These are phyloP conservation scores for Ustilago crameri DNA, from an alignment of 1,284 basidiomycete species.

Conservation along the genomic window DNA sequence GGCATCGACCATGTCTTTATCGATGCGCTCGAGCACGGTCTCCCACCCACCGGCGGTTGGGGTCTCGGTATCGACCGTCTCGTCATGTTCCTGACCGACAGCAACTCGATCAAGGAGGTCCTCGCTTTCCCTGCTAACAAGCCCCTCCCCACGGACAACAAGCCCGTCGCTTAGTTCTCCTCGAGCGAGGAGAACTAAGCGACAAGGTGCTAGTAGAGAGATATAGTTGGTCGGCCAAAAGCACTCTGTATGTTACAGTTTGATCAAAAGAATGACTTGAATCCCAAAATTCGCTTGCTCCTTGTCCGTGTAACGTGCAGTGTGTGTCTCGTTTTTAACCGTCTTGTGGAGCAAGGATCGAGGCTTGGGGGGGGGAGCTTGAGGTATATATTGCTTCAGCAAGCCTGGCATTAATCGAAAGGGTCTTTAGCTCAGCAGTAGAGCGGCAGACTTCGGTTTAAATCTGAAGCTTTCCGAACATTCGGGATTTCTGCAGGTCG, in stretches of 20 bases:
- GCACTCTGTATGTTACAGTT: no score
- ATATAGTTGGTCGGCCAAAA: no score
- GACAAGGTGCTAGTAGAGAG: no score
- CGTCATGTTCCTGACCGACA: constrained; percentile 59
- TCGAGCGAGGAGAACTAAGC: constrained; percentile 15
- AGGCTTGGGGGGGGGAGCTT: no score
- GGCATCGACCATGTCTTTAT: constrained; percentile 77
- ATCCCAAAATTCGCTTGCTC: no score
- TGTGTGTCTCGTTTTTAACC: no score
- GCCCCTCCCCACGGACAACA: constrained; percentile 70
- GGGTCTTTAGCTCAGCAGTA: constrained; percentile 58
- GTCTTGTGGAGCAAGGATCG: no score
- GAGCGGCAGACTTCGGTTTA: constrained; percentile 55
- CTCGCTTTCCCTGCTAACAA: constrained; percentile 91
- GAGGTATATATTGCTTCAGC: no score
- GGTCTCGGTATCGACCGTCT: constrained; percentile 60
- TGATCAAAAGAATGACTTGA: no score
- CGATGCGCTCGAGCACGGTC: constrained; percentile 89
- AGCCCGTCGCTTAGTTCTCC: constrained; percentile 31
- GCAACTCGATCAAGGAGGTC: constrained; percentile 84
- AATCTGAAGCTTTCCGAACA: neutral
- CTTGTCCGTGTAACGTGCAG: no score
- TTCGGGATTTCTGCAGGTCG: constrained; percentile 47
- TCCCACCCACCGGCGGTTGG: constrained; percentile 91
- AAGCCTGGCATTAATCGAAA: neutral